Percentiles rank a stretch among this genome's conserved stretches.
These are phyloP conservation scores for Solanum aculeatissimum DNA, from an alignment of 305 asterid genomes.

Conservation along the genomic window DNA sequence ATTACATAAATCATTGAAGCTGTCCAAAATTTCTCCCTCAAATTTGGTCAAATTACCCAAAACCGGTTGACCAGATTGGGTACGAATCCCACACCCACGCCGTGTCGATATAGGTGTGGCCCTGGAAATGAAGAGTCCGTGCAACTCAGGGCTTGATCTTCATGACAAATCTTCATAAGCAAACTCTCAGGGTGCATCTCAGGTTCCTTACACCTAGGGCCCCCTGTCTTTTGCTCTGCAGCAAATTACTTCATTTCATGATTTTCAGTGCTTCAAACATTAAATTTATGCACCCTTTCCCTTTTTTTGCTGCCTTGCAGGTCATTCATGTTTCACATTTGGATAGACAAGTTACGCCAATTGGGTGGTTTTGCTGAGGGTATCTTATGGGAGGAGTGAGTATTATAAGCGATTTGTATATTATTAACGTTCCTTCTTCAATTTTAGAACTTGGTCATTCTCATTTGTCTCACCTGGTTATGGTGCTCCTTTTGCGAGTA, in stretches of 20 bases:
- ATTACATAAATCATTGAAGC: too few relatives aligned
- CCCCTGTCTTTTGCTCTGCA: neutral
- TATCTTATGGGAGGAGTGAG: constrained; percentile 1
- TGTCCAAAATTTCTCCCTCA: too few relatives aligned
- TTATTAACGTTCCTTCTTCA: neutral
- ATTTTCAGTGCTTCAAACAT: neutral
- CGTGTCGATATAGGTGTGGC: too few relatives aligned
- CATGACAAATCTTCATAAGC: neutral
- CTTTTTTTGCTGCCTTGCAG: neutral
- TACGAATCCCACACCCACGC: too few relatives aligned
- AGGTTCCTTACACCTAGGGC: neutral
- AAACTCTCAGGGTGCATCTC: neutral
- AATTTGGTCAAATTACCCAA: too few relatives aligned
- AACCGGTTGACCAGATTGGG: too few relatives aligned
- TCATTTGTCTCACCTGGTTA: neutral
- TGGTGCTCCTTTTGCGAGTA: neutral
- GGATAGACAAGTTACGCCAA: neutral
- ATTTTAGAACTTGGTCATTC: neutral
- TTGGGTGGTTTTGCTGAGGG: neutral
- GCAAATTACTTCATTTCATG: neutral
- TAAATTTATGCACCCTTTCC: neutral
- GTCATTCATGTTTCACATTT: neutral
- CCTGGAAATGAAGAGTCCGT: too few relatives aligned
- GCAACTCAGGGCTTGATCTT: neutral
- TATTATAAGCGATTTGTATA: neutral